These are phyloP conservation scores for Claviceps sp. DNA, from an alignment of 2,329 filamentous ascomycete genomes.

Conservation along the genomic window DNA sequence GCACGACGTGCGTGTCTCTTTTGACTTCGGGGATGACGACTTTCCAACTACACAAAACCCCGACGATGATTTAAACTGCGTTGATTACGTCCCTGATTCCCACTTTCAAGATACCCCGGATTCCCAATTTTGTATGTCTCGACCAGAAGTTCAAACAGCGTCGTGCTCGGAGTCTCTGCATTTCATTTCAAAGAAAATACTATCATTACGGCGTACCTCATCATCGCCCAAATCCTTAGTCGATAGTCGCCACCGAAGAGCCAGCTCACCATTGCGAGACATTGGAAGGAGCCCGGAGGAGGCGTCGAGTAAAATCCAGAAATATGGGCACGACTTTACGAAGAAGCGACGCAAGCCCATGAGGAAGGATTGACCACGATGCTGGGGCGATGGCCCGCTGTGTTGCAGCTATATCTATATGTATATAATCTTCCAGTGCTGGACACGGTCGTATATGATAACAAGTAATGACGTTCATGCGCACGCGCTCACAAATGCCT, in stretches of 20 bases:
- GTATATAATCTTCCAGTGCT: constrained; percentile 17
- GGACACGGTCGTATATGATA: constrained; percentile 22
- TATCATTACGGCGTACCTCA: constrained; percentile 19
- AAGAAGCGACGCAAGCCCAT: constrained; percentile 27
- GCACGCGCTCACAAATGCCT: neutral
- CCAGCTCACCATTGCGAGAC: constrained; percentile 12
- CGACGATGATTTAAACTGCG: constrained; percentile 22
- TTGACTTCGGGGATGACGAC: constrained; percentile 15
- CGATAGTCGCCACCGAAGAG: constrained; percentile 13
- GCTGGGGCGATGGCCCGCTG: constrained; percentile 17
- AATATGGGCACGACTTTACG: constrained; percentile 26
- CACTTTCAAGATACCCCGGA: constrained; percentile 22
- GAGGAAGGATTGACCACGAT: constrained; percentile 27
- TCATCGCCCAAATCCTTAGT: constrained; percentile 22
- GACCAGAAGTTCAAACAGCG: constrained; percentile 20
- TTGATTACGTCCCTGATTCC: constrained; percentile 10
- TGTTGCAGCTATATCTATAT: constrained; percentile 25
- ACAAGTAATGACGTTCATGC: neutral
- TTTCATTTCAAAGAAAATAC: constrained; percentile 17
- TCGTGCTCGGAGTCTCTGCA: constrained; percentile 26
- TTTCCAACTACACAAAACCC: constrained; percentile 26
- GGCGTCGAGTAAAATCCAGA: constrained; percentile 33
- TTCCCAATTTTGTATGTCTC: constrained; percentile 31
- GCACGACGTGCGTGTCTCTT: constrained; percentile 17
- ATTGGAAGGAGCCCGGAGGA: constrained; percentile 34